Percentiles rank a stretch among this genome's conserved stretches.
These are phyloP conservation scores for Agrocybe pediades DNA, from an alignment of 768 basidiomycete genomes.

Conservation along the genomic window DNA sequence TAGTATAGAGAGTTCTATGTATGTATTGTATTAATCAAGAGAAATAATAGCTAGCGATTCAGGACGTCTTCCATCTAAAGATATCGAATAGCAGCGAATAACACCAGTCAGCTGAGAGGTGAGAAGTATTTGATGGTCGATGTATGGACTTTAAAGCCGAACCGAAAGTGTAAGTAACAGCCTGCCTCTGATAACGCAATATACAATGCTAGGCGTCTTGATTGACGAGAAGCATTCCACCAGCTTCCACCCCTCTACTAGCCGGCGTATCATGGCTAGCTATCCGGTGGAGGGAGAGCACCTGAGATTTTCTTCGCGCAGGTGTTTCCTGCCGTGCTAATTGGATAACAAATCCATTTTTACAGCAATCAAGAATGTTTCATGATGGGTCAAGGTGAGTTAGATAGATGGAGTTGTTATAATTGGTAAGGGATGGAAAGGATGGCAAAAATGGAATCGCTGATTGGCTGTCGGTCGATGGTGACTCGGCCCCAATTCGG, in stretches of 20 bases:
- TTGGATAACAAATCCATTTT: no score
- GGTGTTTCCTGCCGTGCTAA: no score
- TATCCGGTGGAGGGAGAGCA: no score
- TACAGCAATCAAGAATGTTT: no score
- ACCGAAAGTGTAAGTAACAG: not conserved
- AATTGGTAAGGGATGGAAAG: not conserved
- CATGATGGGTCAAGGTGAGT: no score
- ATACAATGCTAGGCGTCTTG: not conserved
- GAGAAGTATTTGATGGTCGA: not conserved
- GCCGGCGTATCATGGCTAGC: no score
- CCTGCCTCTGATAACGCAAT: not conserved
- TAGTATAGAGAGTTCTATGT: not conserved
- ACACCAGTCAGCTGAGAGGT: no score
- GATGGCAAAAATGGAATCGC: constrained; percentile 8
- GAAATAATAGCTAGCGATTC: not conserved
- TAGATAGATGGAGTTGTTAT: no score
- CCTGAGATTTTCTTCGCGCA: no score
- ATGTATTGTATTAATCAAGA: not conserved
- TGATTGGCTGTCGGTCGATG: constrained; percentile 18
- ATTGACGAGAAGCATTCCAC: no score
- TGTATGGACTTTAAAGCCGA: not conserved
- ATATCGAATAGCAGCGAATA: not conserved
- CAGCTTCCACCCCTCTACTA: no score
- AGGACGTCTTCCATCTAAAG: no score
- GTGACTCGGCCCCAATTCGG: constrained; percentile 17